Conservation (phyloP, 177 flowering plant genomes). For the Vitis hybrid region DNA sequence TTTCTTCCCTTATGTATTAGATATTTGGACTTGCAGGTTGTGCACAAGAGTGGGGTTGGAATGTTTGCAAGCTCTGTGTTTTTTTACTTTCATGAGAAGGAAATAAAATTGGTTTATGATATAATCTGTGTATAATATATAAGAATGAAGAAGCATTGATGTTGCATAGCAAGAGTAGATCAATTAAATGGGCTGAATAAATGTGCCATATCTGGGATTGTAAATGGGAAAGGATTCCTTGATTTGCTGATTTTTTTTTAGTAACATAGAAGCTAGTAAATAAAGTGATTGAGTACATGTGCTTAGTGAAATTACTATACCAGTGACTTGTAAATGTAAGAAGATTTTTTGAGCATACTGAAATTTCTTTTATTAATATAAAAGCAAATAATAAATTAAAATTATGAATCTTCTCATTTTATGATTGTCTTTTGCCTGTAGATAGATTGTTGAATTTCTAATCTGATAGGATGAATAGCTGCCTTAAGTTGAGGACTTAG, state of each 20-base stretch:
- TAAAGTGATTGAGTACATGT: neutral
- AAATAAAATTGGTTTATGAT: neutral
- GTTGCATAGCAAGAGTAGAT: neutral
- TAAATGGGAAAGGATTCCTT: too few species aligned
- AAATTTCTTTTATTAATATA: neutral
- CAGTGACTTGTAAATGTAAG: neutral
- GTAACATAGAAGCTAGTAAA: too few species aligned
- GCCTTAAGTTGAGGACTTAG: neutral
- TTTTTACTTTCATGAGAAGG: constrained; percentile 2
- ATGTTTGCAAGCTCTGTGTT: neutral
- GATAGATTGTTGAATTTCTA: neutral
- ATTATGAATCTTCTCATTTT: neutral
- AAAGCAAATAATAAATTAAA: neutral
- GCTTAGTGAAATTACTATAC: neutral
- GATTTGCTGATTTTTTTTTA: too few species aligned
- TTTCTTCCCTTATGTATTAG: too few species aligned
- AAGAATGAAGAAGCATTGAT: neutral
- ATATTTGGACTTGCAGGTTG: too few species aligned
- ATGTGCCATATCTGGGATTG: too few species aligned
- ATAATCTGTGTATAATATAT: neutral
- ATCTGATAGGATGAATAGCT: neutral
- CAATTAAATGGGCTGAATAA: neutral
- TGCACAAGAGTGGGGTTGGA: neutral
- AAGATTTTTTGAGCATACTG: neutral
- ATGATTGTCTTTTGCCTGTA: neutral